Percentiles rank a stretch among this genome's conserved stretches.
phyloP scores from a whole-genome alignment of 2,329 filamentous ascomycete genomes.

The Didymosphaeria variabile region DNA sequence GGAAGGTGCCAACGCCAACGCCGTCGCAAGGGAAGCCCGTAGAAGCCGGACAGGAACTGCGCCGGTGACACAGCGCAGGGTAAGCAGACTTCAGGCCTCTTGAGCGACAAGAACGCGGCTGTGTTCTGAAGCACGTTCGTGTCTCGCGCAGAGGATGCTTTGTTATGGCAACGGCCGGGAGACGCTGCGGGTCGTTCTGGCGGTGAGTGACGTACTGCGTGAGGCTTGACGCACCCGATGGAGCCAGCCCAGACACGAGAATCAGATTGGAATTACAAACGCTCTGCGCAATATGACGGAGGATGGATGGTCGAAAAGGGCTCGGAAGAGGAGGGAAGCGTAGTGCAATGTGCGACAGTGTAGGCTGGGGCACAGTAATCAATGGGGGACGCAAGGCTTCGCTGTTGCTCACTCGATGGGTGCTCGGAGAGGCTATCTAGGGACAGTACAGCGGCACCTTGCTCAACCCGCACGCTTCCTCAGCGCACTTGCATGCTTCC shows the following conservation, averaged over 20 bases:
- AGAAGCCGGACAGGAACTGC: slow-evolving; percentile 28
- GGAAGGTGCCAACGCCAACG: slow-evolving; percentile 6
- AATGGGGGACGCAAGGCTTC: not conserved
- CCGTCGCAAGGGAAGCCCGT: slow-evolving; percentile 27
- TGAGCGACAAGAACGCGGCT: not conserved
- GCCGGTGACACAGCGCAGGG: slow-evolving; percentile 15
- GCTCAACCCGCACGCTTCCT: not conserved
- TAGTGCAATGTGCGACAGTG: not conserved
- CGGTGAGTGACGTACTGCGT: slow-evolving; percentile 16
- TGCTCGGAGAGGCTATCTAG: slow-evolving; percentile 8
- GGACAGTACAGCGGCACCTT: not conserved
- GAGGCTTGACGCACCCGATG: slow-evolving; percentile 1
- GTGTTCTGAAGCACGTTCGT: slow-evolving; percentile 1
- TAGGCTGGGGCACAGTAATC: slow-evolving; percentile 1
- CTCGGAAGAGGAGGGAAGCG: not conserved
- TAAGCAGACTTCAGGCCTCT: slow-evolving; percentile 14
- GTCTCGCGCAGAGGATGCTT: slow-evolving; percentile 1
- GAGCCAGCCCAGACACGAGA: slow-evolving; percentile 12
- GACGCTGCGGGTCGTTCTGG: slow-evolving; percentile 14
- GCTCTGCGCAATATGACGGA: not conserved
- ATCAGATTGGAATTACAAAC: not conserved
- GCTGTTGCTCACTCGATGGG: not conserved
- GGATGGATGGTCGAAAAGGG: not conserved
- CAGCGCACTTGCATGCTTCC: slow-evolving; percentile 1
- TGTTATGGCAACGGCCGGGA: slow-evolving; percentile 16